phyloP scores from a whole-genome alignment of 371 early-diverging fungal genomes.

The Mortierella sp. region DNA sequence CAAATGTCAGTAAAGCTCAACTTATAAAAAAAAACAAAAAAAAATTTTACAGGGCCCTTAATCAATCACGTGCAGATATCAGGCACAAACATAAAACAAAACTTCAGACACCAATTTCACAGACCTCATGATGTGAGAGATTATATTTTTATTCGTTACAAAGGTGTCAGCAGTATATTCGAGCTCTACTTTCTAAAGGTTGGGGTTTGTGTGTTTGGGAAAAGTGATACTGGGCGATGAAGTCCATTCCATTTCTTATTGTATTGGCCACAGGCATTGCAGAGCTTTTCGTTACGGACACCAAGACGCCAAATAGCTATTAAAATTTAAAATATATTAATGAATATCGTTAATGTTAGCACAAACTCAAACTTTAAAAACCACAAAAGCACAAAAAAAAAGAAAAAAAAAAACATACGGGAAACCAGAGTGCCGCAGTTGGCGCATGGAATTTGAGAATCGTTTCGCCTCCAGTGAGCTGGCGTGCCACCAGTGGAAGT shows the following conservation, averaged over 20 bases:
- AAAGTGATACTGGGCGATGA: constrained; percentile 35
- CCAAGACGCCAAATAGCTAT: constrained; percentile 54
- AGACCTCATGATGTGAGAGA: not conserved
- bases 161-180: not conserved
- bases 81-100: no score
- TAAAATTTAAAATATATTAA: not conserved
- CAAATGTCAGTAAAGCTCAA: not conserved
- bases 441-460: constrained; percentile 48
- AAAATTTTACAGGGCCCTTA: constrained; percentile 16
- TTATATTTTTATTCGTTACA: constrained; percentile 2
- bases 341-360: not conserved
- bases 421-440: constrained; percentile 50
- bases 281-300: constrained; percentile 46
- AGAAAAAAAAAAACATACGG: constrained; percentile 29
- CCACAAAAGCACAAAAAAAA: not conserved
- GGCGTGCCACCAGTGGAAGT: constrained; percentile 41
- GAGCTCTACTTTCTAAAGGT: constrained; percentile 40
- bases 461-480: constrained; percentile 45
- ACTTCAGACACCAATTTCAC: no score
- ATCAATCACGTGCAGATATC: not conserved
- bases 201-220: constrained; percentile 30
- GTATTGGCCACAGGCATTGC: constrained; percentile 53
- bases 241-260: constrained; percentile 54
- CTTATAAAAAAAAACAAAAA: constrained; percentile 2
- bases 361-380: not conserved